phyloP scores from a whole-genome alignment of 2,329 filamentous ascomycete species.

The Exserohilum rostratum region DNA sequence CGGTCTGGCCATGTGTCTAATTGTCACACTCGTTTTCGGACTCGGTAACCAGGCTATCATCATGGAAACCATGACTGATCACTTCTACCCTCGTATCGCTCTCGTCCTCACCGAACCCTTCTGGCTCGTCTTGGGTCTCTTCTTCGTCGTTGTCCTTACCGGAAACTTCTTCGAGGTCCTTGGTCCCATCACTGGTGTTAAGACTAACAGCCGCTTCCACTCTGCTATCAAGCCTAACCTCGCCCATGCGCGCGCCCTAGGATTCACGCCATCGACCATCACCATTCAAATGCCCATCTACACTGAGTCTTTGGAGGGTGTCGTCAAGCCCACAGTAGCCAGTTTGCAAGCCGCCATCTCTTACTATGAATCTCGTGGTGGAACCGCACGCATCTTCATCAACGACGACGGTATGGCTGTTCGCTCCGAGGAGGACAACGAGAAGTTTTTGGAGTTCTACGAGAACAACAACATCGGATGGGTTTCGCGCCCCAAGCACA shows the following conservation, averaged over 20 bases:
- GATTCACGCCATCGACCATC: conserved; percentile 67
- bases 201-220: conserved; percentile 78
- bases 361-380: conserved; percentile 59
- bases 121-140: conserved; percentile 61
- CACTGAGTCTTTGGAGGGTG: conserved; percentile 76
- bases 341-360: conserved; percentile 71
- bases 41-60: conserved; percentile 62
- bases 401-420: conserved; percentile 72
- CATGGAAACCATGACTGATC: conserved; percentile 60
- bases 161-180: conserved; percentile 62
- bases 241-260: conserved; percentile 60
- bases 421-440: conserved; percentile 54
- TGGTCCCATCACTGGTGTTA: conserved; percentile 75
- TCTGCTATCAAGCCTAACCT: conserved; percentile 61
- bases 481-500: conserved; percentile 54
- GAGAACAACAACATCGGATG: conserved; percentile 57
- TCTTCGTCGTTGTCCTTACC: conserved; percentile 22
- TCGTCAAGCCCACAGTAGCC: conserved; percentile 76
- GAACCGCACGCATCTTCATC: conserved; percentile 69
- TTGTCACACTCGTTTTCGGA: conserved; percentile 61
- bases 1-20: conserved; percentile 57
- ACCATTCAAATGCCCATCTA: conserved; percentile 83
- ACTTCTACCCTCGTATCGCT: conserved; percentile 59
- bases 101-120: conserved; percentile 55
- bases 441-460: conserved; percentile 52